These are phyloP conservation scores for Leavenworthia alabamica DNA, from an alignment of 345 rosid species.

Conservation along the genomic window DNA sequence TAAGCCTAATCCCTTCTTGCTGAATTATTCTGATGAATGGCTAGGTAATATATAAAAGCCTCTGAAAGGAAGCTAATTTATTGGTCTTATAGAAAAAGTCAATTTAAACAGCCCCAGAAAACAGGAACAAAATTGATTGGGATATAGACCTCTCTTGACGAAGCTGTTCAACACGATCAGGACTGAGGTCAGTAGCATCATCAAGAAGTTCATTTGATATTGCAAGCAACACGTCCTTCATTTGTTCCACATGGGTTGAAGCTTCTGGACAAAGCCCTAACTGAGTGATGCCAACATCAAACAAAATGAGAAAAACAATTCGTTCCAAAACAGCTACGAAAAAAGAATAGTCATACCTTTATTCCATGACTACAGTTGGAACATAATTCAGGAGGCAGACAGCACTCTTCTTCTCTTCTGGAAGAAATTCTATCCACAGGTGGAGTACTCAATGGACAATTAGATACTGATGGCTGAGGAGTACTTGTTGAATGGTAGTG, in stretches of 20 bases:
- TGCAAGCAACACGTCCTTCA: slow-evolving; percentile 76
- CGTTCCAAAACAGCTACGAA: slow-evolving; percentile 1
- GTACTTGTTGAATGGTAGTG: slow-evolving; percentile 73
- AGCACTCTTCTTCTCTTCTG: slow-evolving; percentile 37
- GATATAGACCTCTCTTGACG: slow-evolving; percentile 68
- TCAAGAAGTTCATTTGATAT: slow-evolving; percentile 94
- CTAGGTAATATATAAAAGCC: slow-evolving; percentile 2
- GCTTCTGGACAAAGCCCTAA: slow-evolving; percentile 82
- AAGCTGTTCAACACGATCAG: slow-evolving; percentile 64
- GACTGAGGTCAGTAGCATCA: slow-evolving; percentile 52
- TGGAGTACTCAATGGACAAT: slow-evolving; percentile 52
- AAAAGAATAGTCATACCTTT: slow-evolving; percentile 37
- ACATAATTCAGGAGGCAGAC: slow-evolving; percentile 60
- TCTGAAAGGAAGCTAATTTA: not conserved
- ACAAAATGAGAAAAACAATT: slow-evolving; percentile 24
- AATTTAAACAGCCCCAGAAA: slow-evolving; percentile 8
- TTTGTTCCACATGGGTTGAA: slow-evolving; percentile 63
- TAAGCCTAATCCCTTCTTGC: not conserved
- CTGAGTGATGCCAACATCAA: slow-evolving; percentile 42
- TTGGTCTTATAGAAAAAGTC: not conserved
- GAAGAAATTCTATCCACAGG: slow-evolving; percentile 33
- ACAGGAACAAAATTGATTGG: not conserved
- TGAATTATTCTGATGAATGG: slow-evolving; percentile 1
- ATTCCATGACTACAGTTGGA: slow-evolving; percentile 74
- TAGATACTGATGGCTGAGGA: slow-evolving; percentile 62